Conservation (phyloP, 75 land plant species). For the Pseudotsuga menziesii region DNA sequence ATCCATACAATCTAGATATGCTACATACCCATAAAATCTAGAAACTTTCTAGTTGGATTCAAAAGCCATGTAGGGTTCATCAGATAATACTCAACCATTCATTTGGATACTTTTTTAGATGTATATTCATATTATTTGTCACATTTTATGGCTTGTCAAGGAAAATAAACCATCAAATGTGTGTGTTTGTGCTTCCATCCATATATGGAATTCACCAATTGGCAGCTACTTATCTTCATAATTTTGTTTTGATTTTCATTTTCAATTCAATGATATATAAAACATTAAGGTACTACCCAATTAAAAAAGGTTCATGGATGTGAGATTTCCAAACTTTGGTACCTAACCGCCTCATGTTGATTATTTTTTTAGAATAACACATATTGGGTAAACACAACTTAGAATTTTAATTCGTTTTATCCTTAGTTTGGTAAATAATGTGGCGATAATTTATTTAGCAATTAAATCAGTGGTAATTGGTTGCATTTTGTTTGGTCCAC, state of each 20-base stretch:
- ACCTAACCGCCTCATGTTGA: not conserved
- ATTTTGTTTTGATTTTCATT: not conserved
- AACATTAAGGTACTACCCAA: not conserved
- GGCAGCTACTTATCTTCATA: not conserved
- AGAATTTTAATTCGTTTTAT: not conserved
- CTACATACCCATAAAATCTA: too few relatives aligned
- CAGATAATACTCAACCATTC: too few relatives aligned
- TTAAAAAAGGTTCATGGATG: not conserved
- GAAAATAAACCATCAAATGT: not conserved
- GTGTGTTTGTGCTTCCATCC: not conserved
- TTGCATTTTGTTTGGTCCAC: not conserved
- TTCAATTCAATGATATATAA: not conserved
- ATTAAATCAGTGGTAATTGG: not conserved
- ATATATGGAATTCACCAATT: not conserved
- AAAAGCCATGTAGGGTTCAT: too few relatives aligned
- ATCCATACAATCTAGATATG: too few relatives aligned
- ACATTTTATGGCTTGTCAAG: not conserved
- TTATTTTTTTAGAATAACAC: not conserved
- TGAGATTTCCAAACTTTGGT: not conserved
- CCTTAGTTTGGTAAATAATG: not conserved
- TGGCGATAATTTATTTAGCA: not conserved
- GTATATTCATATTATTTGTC: not conserved
- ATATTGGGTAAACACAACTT: not conserved
- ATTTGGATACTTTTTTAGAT: not conserved
- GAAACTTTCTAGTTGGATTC: too few relatives aligned